A percentile compares a stretch with the other conserved stretches of the same genome.
Evolutionary conservation across 2,329 filamentous ascomycete species (phyloP).

Genomic region (Paecilomyces sp.): DNA sequence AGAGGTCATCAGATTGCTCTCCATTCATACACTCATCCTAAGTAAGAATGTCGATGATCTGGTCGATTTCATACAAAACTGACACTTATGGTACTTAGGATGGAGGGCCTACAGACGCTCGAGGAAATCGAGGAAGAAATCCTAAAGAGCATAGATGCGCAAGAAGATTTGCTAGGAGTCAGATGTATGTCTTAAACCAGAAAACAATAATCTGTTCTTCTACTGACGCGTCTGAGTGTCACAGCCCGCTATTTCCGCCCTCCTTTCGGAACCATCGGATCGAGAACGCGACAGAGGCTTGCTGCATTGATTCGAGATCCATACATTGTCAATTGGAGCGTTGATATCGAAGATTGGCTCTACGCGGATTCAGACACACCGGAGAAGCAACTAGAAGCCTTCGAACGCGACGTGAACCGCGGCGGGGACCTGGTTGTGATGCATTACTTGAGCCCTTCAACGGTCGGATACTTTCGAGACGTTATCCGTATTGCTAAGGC

Average conservation of each 20-base stretch:
- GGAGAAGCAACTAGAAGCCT: conserved; percentile 60
- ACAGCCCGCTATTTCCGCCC: conserved; percentile 57
- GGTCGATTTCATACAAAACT: background rate
- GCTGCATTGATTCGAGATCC: conserved; percentile 46
- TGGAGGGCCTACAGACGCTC: conserved; percentile 26
- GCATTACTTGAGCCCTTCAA: conserved; percentile 61
- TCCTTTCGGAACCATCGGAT: conserved; percentile 62
- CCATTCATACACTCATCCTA: conserved; percentile 64
- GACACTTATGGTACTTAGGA: conserved; percentile 13
- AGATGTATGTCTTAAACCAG: conserved; percentile 18
- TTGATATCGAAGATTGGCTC: conserved; percentile 65
- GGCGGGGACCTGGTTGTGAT: conserved; percentile 61
- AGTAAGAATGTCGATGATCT: conserved; percentile 22
- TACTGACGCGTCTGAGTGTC: conserved; percentile 5
- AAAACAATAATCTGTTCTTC: conserved; percentile 40
- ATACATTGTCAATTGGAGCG: conserved; percentile 60
- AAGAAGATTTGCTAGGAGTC: conserved; percentile 24
- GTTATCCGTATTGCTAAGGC: conserved; percentile 60
- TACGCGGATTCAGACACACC: conserved; percentile 58
- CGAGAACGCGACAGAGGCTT: conserved; percentile 58
- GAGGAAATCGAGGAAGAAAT: conserved; percentile 32
- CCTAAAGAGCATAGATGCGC: conserved; percentile 21
- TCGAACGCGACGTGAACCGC: conserved; percentile 54
- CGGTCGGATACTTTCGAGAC: conserved; percentile 56
- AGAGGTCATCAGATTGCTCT: conserved; percentile 62